A percentile compares a stretch with the other conserved stretches of the same genome.
These are phyloP conservation scores for Tolypocladium sp. DNA, from an alignment of 2,329 filamentous ascomycete genomes.

Conservation along the genomic window DNA sequence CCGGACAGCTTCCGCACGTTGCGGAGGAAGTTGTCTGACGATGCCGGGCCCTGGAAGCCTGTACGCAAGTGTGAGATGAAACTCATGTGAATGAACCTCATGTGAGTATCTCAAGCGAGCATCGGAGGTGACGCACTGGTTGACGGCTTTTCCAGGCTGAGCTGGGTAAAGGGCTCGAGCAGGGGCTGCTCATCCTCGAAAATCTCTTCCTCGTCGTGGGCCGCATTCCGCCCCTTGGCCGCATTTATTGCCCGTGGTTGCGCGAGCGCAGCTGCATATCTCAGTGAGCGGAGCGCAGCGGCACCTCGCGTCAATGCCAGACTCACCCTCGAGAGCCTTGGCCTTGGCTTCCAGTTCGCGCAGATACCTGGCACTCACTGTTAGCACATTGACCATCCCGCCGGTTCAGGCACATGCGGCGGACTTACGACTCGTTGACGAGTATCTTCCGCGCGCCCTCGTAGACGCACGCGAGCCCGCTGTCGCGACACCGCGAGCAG, in stretches of 20 bases:
- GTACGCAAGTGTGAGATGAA: constrained; percentile 2
- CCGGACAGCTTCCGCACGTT: constrained; percentile 24
- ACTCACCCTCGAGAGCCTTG: constrained; percentile 17
- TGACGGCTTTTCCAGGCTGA: constrained; percentile 20
- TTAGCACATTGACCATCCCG: background rate
- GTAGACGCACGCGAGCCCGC: constrained; percentile 20
- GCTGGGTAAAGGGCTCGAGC: constrained; percentile 24
- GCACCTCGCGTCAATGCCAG: background rate
- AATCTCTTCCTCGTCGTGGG: constrained; percentile 16
- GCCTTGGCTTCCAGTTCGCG: constrained; percentile 23
- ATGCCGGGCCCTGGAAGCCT: constrained; percentile 26
- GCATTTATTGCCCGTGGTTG: background rate
- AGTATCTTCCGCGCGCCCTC: constrained; percentile 23
- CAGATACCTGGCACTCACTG: constrained; percentile 16
- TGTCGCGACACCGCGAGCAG: constrained; percentile 23
- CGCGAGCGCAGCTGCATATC: background rate
- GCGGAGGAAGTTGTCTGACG: constrained; percentile 28
- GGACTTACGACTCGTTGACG: constrained; percentile 21
- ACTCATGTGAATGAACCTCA: too few species aligned
- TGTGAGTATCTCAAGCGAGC: background rate
- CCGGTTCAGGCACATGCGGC: too few species aligned
- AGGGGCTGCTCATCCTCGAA: constrained; percentile 21
- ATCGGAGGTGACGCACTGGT: constrained; percentile 11
- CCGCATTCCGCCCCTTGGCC: background rate
- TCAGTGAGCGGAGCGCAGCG: background rate